Evolutionary conservation across 2,329 filamentous ascomycete species (phyloP).

Genomic region (Fusarium guadeloupense): DNA sequence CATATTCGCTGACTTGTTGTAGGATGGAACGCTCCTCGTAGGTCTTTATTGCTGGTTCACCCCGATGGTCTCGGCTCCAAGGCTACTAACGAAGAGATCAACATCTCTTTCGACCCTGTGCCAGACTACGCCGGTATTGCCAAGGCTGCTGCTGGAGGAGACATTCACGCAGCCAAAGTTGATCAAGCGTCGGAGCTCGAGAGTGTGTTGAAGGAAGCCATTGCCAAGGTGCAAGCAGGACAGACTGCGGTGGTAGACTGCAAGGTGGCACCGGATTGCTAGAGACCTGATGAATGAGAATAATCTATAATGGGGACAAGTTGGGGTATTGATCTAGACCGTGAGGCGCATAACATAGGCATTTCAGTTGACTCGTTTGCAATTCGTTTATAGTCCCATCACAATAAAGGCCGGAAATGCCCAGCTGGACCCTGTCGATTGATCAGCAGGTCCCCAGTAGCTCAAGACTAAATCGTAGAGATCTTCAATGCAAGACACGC

Average conservation of each 20-base stretch:
- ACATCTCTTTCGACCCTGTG: constrained; percentile 66
- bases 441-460: constrained; percentile 15
- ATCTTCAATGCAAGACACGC: constrained; percentile 13
- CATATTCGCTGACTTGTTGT: constrained; percentile 17
- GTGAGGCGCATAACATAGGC: not conserved
- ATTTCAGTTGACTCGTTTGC: not conserved
- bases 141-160: constrained; percentile 65
- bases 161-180: constrained; percentile 60
- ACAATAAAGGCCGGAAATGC: too few relatives aligned
- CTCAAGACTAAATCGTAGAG: not conserved
- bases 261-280: constrained; percentile 60
- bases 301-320: constrained; percentile 5
- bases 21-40: constrained; percentile 69
- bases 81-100: constrained; percentile 69
- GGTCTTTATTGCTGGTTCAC: constrained; percentile 66
- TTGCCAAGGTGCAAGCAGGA: constrained; percentile 60
- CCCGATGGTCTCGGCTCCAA: constrained; percentile 64
- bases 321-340: not conserved
- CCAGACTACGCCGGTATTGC: constrained; percentile 70
- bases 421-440: constrained; percentile 5
- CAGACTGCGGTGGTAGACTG: constrained; percentile 63
- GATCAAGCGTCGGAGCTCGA: constrained; percentile 59
- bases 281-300: constrained; percentile 13
- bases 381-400: too few relatives aligned
- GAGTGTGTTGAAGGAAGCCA: constrained; percentile 58